phyloP scores from a whole-genome alignment of 139 green algal species.

The Chara braunii region DNA sequence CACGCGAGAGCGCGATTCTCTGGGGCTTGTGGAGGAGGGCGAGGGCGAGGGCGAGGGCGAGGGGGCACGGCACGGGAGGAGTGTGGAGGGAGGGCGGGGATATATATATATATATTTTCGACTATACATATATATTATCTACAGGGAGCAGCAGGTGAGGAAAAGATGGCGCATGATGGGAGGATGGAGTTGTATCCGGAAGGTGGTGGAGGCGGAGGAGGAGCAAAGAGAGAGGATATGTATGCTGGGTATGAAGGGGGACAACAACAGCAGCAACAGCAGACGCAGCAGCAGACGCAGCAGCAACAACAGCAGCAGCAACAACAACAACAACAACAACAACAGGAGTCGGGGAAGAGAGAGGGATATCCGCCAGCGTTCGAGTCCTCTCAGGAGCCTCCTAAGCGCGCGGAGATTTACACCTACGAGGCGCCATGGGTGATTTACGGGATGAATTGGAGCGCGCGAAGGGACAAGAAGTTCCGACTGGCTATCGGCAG shows the following conservation, averaged over 20 bases:
- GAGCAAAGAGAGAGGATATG: background rate
- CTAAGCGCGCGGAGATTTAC: constrained; percentile 73
- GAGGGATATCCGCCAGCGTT: background rate
- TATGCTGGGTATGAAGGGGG: background rate
- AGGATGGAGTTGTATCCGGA: background rate
- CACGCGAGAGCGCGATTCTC: no score
- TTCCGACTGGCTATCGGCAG: constrained; percentile 82
- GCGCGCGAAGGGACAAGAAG: constrained; percentile 73
- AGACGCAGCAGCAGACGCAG: background rate
- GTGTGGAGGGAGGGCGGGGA: no score
- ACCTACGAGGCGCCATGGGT: constrained; percentile 71
- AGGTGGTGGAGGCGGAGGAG: background rate
- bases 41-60: no score
- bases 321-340: background rate
- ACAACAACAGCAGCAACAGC: background rate
- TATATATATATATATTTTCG: no score
- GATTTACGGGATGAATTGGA: constrained; percentile 93
- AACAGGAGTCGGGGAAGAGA: background rate
- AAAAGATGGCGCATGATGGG: background rate
- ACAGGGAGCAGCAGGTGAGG: background rate
- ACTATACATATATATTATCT: no score
- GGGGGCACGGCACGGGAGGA: no score
- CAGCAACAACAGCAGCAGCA: background rate
- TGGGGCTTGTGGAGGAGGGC: no score
- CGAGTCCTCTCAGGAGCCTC: background rate